phyloP scores from a whole-genome alignment of 345 rosid genomes.

The Citropsis articulata region DNA sequence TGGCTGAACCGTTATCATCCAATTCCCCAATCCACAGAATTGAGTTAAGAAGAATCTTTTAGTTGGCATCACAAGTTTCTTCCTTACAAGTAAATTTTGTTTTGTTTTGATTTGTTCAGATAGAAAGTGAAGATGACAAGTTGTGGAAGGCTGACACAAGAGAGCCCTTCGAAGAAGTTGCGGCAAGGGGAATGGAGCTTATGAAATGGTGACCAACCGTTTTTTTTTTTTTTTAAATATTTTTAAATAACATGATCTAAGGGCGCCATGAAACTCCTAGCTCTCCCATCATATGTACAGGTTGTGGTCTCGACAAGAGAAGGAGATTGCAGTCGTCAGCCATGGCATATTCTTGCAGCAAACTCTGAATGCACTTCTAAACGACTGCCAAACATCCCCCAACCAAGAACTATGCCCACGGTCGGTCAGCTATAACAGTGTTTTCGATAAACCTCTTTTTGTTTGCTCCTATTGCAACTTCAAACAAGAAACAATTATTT shows the following conservation, averaged over 20 bases:
- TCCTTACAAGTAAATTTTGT: no score
- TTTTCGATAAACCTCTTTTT: no score
- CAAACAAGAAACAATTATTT: background rate
- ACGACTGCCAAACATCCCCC: conserved; percentile 29
- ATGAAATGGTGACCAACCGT: conserved; percentile 43
- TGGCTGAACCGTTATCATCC: background rate
- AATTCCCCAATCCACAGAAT: background rate
- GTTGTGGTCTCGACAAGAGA: conserved; percentile 76
- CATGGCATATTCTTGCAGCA: conserved; percentile 68
- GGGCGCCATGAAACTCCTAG: background rate
- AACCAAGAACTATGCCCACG: conserved; percentile 25
- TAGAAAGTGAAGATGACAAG: conserved; percentile 66
- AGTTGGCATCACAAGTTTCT: background rate
- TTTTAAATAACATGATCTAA: no score
- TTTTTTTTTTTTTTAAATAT: no score
- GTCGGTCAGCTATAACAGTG: conserved; percentile 18
- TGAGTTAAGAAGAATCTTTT: no score
- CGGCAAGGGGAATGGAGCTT: conserved; percentile 56
- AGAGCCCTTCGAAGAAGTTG: conserved; percentile 54
- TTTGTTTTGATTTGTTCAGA: conserved; percentile 26
- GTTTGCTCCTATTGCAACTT: background rate
- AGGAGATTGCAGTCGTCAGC: conserved; percentile 75
- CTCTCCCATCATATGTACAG: conserved; percentile 19
- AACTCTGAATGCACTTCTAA: conserved; percentile 39
- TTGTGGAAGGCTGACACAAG: conserved; percentile 49